Evolutionary conservation across 352 stramenopile genomes (phyloP).

Genomic region (Plasmopara viticola): DNA sequence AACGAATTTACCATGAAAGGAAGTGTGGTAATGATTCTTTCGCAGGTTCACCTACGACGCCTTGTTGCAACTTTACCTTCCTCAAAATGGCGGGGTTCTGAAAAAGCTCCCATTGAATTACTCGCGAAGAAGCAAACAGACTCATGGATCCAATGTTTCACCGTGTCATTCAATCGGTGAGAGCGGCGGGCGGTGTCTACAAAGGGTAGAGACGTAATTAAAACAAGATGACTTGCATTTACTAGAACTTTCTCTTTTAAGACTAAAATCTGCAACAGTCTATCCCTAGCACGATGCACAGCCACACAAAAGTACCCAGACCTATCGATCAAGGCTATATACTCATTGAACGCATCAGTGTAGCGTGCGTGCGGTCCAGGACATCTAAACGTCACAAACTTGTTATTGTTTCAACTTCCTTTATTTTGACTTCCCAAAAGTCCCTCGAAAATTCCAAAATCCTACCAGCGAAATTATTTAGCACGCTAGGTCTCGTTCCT

Average conservation of each 20-base stretch:
- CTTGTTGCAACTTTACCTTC: slow-evolving; percentile 17
- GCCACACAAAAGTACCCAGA: slow-evolving; percentile 13
- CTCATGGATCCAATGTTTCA: slow-evolving; percentile 19
- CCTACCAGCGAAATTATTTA: slow-evolving; percentile 8
- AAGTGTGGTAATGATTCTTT: slow-evolving; percentile 23
- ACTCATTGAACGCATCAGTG: slow-evolving; percentile 4
- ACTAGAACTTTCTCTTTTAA: slow-evolving; percentile 17
- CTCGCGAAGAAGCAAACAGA: slow-evolving; percentile 18
- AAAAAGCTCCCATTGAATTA: slow-evolving; percentile 9
- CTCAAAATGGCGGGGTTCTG: slow-evolving; percentile 14
- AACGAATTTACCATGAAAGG: slow-evolving; percentile 1
- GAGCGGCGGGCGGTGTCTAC: slow-evolving; percentile 14
- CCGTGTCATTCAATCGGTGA: slow-evolving; percentile 20
- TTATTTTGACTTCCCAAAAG: slow-evolving; percentile 14
- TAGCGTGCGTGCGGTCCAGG: slow-evolving; percentile 9
- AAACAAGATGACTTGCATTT: slow-evolving; percentile 15
- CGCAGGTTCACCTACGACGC: slow-evolving; percentile 20
- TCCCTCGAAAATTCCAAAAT: slow-evolving; percentile 9
- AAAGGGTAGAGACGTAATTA: slow-evolving; percentile 17
- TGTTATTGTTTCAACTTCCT: slow-evolving; percentile 15
- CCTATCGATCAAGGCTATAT: slow-evolving; percentile 17
- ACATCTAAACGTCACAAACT: slow-evolving; percentile 15
- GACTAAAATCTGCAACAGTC: slow-evolving; percentile 1
- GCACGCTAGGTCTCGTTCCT: background rate
- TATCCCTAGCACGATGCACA: slow-evolving; percentile 1